Conservation (phyloP, 1,284 basidiomycete genomes). For the Phlebopus sp. region DNA sequence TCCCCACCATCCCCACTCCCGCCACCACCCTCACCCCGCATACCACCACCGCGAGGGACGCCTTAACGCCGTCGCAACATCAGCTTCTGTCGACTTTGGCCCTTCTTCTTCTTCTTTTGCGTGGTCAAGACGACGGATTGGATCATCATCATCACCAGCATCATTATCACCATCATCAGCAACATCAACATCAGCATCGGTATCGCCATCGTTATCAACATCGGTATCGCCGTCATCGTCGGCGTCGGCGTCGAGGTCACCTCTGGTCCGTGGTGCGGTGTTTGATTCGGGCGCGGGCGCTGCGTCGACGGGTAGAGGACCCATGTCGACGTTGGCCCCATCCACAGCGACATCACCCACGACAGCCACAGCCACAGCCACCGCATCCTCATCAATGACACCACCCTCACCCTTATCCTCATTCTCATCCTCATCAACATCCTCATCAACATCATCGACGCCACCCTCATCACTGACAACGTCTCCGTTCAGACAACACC, state of each 20-base stretch:
- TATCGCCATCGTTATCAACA: too few species aligned
- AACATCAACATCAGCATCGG: too few species aligned
- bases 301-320: conserved; percentile 26
- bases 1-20: not conserved
- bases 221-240: too few species aligned
- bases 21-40: too few species aligned
- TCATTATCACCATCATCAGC: too few species aligned
- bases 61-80: conserved; percentile 3
- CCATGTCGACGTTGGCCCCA: not conserved
- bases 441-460: conserved; percentile 11
- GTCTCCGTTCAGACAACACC: too few species aligned
- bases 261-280: not conserved
- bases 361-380: conserved; percentile 1
- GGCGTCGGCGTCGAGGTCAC: not conserved
- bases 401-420: not conserved
- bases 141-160: not conserved
- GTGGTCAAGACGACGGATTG: not conserved
- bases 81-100: too few species aligned
- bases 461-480: not conserved
- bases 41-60: too few species aligned
- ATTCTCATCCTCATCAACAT: too few species aligned
- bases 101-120: not conserved
- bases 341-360: conserved; percentile 12
- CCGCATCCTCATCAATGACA: conserved; percentile 17
- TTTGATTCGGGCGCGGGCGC: conserved; percentile 14